A percentile compares a stretch with the other conserved stretches of the same genome.
These are phyloP conservation scores for Letharia lupina DNA, from an alignment of 495 filamentous ascomycete genomes.

Conservation along the genomic window DNA sequence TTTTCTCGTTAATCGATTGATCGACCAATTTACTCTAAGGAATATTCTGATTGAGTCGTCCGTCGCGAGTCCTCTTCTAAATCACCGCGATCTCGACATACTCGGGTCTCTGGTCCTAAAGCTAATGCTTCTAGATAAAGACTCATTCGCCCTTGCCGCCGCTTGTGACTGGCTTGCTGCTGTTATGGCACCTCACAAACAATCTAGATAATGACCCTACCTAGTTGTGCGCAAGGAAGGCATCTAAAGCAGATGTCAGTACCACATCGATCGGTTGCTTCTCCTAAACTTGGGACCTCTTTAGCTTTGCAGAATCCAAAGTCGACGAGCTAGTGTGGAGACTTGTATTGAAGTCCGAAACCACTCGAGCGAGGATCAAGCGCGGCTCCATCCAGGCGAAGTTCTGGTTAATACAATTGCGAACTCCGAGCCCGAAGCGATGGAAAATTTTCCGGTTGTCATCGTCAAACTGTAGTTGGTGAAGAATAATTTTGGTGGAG, in stretches of 20 bases:
- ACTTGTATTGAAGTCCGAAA: constrained; percentile 10
- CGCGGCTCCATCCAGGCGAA: constrained; percentile 41
- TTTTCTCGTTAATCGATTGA: background rate
- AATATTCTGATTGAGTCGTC: background rate
- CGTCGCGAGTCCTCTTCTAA: too few species aligned
- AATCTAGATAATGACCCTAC: background rate
- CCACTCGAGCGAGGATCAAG: constrained; percentile 32
- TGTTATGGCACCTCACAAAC: background rate
- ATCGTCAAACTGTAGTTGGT: background rate
- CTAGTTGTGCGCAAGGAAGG: background rate
- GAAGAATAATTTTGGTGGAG: background rate
- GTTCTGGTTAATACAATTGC: constrained; percentile 55
- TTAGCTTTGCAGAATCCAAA: background rate
- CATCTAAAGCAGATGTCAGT: background rate
- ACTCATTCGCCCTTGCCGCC: background rate
- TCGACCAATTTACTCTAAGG: background rate
- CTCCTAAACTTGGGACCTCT: background rate
- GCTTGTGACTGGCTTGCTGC: background rate
- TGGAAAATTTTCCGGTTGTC: constrained; percentile 32
- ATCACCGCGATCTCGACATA: too few species aligned
- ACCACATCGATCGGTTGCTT: background rate
- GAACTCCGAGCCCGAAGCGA: constrained; percentile 49
- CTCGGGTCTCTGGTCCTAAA: too few species aligned
- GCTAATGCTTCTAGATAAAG: background rate
- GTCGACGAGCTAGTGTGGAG: too few species aligned